Base-by-base conservation (phyloP, 1,139 yeast genomes). In the Protomyces gravidus region DNA sequence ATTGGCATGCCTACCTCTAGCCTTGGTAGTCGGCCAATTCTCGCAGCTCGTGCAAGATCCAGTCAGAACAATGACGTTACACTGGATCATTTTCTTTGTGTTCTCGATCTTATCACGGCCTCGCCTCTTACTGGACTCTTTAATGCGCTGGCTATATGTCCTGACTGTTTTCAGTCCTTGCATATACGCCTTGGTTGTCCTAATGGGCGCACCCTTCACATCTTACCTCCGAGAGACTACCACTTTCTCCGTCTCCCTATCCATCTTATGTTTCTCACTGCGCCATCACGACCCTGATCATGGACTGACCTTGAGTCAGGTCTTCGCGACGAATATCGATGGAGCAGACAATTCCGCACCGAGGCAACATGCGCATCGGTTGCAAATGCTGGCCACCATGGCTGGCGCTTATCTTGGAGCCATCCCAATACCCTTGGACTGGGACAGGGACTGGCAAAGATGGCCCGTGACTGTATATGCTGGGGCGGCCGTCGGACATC, bases 391-490 rank as follows among this genome's bases (percentile, higher is more conserved):
- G 11, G 79, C 83, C 42, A 78, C 84, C 0, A 73, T 84, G 46
- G 67, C 85, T 6, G 96, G 96, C 1, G 83, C 94, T 7, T 92
- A 97, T 97, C 67, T 89, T 1, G 97, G 97, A 9, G 96, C 94
- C 3, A 74, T 88, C 45, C 97, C 96, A 1, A 89, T 92, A 62
- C 97, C 97, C 0, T 77, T 92, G 62, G 98, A 92, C 71, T 92
- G 98, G 98, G 98, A 92, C 71, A 78, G 97, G 66, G 89, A 86
- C 28, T 92, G 98, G 98, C 98, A 92, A 72, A 80, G 78, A 62
- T 92, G 97, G 96, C 98, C 98, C n/a, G 80, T 89, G 61, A 90
- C 97, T 1, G 78, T 90, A 55, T 75, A 90, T 26, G 76, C 80
- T n/a, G 97, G 97, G 1, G 84, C 83, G 0, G 89, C 88, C 68